phyloP scores from a whole-genome alignment of 2,329 filamentous ascomycete genomes.

The Fusarium tanahbumbuense region DNA sequence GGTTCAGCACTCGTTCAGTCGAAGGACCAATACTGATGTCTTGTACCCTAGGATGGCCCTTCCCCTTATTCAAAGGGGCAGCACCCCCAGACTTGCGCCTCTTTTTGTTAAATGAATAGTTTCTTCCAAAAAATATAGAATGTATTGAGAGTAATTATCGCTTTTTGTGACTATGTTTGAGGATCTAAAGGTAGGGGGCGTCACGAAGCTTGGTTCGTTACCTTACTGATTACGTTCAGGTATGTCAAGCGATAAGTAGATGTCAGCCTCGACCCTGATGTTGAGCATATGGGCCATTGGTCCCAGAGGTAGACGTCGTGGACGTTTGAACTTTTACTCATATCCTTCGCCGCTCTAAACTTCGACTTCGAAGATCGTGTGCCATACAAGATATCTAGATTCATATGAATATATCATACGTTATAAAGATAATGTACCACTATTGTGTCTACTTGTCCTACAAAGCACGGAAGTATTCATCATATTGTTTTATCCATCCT shows the following conservation, averaged over 20 bases:
- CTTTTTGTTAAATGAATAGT: conserved; percentile 37
- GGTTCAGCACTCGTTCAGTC: conserved; percentile 47
- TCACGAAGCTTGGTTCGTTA: neutral
- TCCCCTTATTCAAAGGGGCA: conserved; percentile 32
- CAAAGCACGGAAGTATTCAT: too few species aligned
- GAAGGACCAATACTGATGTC: conserved; percentile 46
- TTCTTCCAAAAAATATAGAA: conserved; percentile 37
- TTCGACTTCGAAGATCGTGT: neutral
- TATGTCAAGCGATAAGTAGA: neutral
- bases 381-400: neutral
- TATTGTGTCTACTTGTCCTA: neutral
- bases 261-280: neutral
- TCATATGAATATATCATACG: neutral
- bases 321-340: neutral
- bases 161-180: conserved; percentile 13
- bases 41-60: conserved; percentile 48
- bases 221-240: conserved; percentile 24
- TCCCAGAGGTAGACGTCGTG: neutral
- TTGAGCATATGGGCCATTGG: neutral
- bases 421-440: neutral
- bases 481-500: neutral
- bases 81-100: conserved; percentile 34
- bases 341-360: too few species aligned
- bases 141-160: conserved; percentile 20
- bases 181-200: conserved; percentile 1